These are phyloP conservation scores for Raphidocelis subcapitata DNA, from an alignment of 139 green algal species.

Conservation along the genomic window DNA sequence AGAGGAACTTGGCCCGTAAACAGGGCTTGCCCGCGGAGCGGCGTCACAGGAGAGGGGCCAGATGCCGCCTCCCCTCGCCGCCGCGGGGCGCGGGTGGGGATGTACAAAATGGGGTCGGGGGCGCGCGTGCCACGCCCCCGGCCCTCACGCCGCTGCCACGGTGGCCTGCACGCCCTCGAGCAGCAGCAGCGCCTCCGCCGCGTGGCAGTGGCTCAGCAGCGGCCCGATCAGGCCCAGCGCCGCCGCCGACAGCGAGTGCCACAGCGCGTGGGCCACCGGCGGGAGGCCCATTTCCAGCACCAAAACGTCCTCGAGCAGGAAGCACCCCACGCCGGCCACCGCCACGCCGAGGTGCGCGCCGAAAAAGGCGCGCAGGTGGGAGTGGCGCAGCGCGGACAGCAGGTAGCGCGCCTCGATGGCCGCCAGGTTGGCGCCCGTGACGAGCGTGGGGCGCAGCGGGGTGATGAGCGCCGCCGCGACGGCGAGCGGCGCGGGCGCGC, in stretches of 20 bases:
- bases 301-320: conserved; percentile 16
- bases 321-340: conserved; percentile 10
- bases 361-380: conserved; percentile 11
- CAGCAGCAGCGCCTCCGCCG: conserved; percentile 17
- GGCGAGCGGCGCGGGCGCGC: neutral
- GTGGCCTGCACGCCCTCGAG: conserved; percentile 15
- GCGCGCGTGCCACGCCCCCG: neutral
- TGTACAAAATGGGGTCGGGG: neutral
- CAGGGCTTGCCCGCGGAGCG: no score
- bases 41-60: no score
- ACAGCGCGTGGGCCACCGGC: conserved; percentile 21
- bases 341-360: conserved; percentile 9
- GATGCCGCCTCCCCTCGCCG: no score
- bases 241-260: conserved; percentile 17
- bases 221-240: conserved; percentile 12
- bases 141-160: neutral
- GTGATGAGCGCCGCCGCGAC: conserved; percentile 33
- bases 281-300: conserved; percentile 1
- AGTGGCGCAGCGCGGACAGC: neutral
- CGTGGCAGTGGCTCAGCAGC: conserved; percentile 16
- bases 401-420: conserved; percentile 43
- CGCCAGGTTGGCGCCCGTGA: conserved; percentile 31
- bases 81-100: no score
- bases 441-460: conserved; percentile 48
- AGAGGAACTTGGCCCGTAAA: no score